Conservation (phyloP, 139 green algal species). For the Tetradesmus lagerheimii region DNA sequence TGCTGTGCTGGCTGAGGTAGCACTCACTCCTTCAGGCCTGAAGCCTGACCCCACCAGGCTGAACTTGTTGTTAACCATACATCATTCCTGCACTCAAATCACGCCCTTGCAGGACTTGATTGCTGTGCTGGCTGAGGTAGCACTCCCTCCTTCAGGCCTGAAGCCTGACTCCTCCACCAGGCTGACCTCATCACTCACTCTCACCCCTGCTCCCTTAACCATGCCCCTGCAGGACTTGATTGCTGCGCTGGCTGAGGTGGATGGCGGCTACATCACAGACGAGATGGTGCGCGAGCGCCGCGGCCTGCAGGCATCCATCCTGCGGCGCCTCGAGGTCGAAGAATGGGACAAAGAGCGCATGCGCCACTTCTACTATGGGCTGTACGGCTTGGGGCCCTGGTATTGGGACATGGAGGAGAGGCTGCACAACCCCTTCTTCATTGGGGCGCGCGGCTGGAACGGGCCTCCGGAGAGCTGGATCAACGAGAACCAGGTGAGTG, state of each 20-base stretch:
- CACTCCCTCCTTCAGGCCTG: too few relatives aligned
- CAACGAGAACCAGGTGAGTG: conserved; percentile 60
- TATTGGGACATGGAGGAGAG: conserved; percentile 68
- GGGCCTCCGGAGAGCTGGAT: conserved; percentile 69
- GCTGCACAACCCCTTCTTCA: conserved; percentile 75
- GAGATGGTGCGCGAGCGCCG: conserved; percentile 59
- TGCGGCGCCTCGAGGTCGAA: conserved; percentile 72
- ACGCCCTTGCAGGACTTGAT: too few relatives aligned
- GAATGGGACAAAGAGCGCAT: conserved; percentile 77
- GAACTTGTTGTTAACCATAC: not conserved
- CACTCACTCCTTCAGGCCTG: too few relatives aligned
- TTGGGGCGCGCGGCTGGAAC: conserved; percentile 66
- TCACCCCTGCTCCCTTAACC: too few relatives aligned
- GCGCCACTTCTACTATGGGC: conserved; percentile 63
- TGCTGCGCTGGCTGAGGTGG: conserved; percentile 61
- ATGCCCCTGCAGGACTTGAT: conserved; percentile 48
- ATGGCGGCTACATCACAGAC: conserved; percentile 62
- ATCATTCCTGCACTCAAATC: too few relatives aligned
- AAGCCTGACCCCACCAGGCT: too few relatives aligned
- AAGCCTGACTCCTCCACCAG: too few relatives aligned
- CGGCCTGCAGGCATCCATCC: conserved; percentile 57
- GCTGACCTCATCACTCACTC: too few relatives aligned
- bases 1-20: too few relatives aligned
- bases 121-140: too few relatives aligned
- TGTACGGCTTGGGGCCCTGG: conserved; percentile 59